Percentiles rank a stretch among this genome's conserved stretches.
Evolutionary conservation across 1,284 basidiomycete species (phyloP).

Genomic region (Fomes fomentarius): DNA sequence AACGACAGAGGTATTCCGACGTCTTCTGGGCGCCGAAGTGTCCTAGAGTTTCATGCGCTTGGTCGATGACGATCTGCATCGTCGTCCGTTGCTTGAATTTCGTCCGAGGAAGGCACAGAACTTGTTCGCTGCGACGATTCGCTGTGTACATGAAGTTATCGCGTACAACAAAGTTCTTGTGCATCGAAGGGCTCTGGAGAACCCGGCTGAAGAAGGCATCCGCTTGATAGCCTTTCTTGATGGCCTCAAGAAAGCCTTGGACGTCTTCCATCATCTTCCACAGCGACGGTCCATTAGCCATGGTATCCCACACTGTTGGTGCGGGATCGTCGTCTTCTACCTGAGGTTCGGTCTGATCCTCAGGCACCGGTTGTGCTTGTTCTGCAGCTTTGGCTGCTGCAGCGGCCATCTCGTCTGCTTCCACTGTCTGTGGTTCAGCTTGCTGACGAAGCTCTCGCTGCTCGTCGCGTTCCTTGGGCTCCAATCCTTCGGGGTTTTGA

Average conservation of each 20-base stretch:
- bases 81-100: slow-evolving; percentile 8
- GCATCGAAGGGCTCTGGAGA: slow-evolving; percentile 6
- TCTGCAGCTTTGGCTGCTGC: not conserved
- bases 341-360: too few relatives aligned
- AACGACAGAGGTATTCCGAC: too few relatives aligned
- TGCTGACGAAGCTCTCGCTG: not conserved
- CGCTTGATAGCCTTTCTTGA: slow-evolving; percentile 1
- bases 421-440: not conserved
- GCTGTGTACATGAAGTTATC: slow-evolving; percentile 15
- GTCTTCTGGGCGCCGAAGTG: too few relatives aligned
- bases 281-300: not conserved
- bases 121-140: slow-evolving; percentile 14
- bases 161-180: slow-evolving; percentile 11
- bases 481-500: too few relatives aligned
- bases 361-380: not conserved
- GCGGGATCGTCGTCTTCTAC: too few relatives aligned
- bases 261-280: not conserved
- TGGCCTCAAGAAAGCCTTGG: not conserved
- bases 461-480: too few relatives aligned
- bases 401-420: slow-evolving; percentile 2
- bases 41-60: too few relatives aligned
- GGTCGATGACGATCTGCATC: slow-evolving; percentile 25
- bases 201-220: slow-evolving; percentile 19
- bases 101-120: slow-evolving; percentile 27
- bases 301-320: too few relatives aligned